Base-by-base conservation (phyloP, 2,329 filamentous ascomycete species). In the Aureobasidium sp. region DNA sequence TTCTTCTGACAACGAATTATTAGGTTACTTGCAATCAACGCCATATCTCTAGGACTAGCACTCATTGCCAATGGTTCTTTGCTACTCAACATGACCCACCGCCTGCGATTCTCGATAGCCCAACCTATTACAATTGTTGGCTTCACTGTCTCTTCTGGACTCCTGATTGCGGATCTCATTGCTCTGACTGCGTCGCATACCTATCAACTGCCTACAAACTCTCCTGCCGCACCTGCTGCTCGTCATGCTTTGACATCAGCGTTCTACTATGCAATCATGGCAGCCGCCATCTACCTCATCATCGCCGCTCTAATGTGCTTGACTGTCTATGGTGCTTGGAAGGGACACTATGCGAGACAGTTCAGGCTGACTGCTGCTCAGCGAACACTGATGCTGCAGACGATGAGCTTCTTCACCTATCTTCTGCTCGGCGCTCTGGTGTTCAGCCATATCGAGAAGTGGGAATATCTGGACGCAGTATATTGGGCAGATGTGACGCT, bases 121-220 rank as follows among this genome's bases (percentile, higher is more conserved):
- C 83, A 85, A 67, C 80, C 83, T 1, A 81, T 85, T 47, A 85
- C 82, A 0, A 83, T 86, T 37, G 67, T 79, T n/a, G 82, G 83
- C n/a, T 86, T 82, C 73, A 79, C 82, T 51, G 66, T 83, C 2
- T 77, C 83, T 14, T 82, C 81, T 0, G 64, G 80, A 5, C 74
- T 86, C 1, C 74, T 86, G 34, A 80, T 85, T 31, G 76, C 75
- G 4, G 76, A 84, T 11, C 76, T 84, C 3, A 71, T 75, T 17
- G 76, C 79, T 6, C 53, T 74, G 47, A 77, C 80, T 12, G 77
- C 77, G 0, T 75, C 77, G 8, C 71, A 73, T 2, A 65, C 75
- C 12, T 79, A 82, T 62, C 75, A 74, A 17, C 70, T 80, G 11
- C 72, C 72, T 15, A 62, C 71, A 44, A 70, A 74, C n/a, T 53